Conservation (phyloP, 2,329 filamentous ascomycete species). For the Cladosporium sp. region DNA sequence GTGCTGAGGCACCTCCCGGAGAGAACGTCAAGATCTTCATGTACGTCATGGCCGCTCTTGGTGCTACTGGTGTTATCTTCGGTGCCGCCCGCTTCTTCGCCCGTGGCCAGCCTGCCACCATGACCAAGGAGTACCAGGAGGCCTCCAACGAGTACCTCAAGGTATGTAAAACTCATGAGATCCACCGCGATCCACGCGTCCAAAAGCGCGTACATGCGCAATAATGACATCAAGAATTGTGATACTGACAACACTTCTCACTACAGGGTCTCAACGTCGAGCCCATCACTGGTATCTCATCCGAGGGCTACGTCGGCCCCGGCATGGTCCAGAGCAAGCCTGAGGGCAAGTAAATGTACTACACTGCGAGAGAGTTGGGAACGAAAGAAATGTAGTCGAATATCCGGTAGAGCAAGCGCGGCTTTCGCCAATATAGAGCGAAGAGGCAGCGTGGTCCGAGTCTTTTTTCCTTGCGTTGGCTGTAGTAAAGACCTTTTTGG, state of each 20-base stretch:
- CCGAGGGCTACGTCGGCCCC: slow-evolving; percentile 75
- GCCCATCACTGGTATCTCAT: slow-evolving; percentile 80
- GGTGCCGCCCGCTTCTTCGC: slow-evolving; percentile 70
- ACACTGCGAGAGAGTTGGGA: slow-evolving; percentile 2
- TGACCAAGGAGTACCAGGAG: slow-evolving; percentile 98
- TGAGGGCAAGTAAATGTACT: slow-evolving; percentile 26
- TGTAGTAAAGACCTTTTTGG: slow-evolving; percentile 17
- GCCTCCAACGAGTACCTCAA: slow-evolving; percentile 90
- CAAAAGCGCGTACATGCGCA: not conserved
- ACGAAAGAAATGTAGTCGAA: slow-evolving; percentile 22
- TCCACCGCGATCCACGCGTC: not conserved
- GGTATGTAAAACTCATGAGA: slow-evolving; percentile 58
- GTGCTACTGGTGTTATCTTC: slow-evolving; percentile 71
- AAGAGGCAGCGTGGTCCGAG: not conserved
- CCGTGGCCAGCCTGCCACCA: slow-evolving; percentile 73
- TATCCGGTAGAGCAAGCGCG: slow-evolving; percentile 10
- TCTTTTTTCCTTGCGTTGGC: slow-evolving; percentile 20
- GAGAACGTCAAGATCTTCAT: slow-evolving; percentile 78
- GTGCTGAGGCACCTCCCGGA: slow-evolving; percentile 77
- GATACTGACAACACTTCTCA: slow-evolving; percentile 24
- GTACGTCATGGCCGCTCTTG: slow-evolving; percentile 70
- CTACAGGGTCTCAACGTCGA: slow-evolving; percentile 78
- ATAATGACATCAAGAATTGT: not conserved
- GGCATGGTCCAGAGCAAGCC: slow-evolving; percentile 67
- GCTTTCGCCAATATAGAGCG: slow-evolving; percentile 5